phyloP scores from a whole-genome alignment of 495 filamentous ascomycete species.

The Neurospora tetrasperma region DNA sequence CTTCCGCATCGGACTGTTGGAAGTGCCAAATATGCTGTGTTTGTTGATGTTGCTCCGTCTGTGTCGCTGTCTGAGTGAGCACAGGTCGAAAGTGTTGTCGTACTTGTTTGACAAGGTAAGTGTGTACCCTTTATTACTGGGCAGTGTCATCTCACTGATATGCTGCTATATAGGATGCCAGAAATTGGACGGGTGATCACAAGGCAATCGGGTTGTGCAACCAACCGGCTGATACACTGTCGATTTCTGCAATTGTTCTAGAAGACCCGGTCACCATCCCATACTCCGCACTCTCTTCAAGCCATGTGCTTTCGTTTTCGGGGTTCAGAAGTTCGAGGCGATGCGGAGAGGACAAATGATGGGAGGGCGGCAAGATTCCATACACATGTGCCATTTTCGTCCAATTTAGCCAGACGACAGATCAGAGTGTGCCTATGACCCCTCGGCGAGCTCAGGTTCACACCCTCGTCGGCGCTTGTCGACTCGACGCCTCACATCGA shows the following conservation, averaged over 20 bases:
- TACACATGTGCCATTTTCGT: not conserved
- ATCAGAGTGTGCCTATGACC: not conserved
- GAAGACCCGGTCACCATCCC: slow-evolving; percentile 4
- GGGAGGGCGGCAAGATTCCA: not conserved
- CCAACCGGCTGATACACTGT: slow-evolving; percentile 6
- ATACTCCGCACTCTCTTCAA: slow-evolving; percentile 7
- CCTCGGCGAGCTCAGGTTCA: not conserved
- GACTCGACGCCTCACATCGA: not conserved
- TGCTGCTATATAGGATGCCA: not conserved
- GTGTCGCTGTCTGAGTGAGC: not conserved
- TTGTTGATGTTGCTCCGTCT: not conserved
- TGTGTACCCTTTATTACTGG: not conserved
- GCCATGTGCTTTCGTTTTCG: not conserved
- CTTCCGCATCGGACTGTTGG: not conserved
- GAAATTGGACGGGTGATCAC: not conserved
- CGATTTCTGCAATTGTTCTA: slow-evolving; percentile 17
- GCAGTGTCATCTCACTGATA: not conserved
- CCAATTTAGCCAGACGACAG: not conserved
- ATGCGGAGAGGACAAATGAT: not conserved
- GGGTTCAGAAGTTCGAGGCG: not conserved
- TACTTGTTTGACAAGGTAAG: not conserved
- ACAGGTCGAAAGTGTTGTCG: not conserved
- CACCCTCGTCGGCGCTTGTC: not conserved
- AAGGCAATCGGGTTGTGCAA: slow-evolving; percentile 12
- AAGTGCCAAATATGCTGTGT: not conserved